Conservation (phyloP, 2,329 filamentous ascomycete genomes). For the Arthrobotrys entomopaga region DNA sequence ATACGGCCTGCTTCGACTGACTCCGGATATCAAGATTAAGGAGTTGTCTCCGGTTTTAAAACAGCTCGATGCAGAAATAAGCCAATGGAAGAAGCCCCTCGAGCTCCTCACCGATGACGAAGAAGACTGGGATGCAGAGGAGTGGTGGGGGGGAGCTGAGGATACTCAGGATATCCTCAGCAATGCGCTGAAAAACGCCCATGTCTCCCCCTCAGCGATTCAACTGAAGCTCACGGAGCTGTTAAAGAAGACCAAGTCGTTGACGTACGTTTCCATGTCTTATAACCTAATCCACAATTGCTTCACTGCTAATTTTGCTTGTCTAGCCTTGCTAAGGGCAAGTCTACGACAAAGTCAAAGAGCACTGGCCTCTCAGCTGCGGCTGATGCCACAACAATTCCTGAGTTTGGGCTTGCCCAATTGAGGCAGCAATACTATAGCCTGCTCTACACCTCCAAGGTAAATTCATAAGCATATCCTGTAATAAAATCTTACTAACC, state of each 20-base stretch:
- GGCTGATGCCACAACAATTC: background rate
- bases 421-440: constrained; percentile 52
- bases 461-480: background rate
- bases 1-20: constrained; percentile 27
- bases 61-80: background rate
- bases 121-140: constrained; percentile 20
- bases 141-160: constrained; percentile 28
- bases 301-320: background rate
- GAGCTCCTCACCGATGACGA: constrained; percentile 9
- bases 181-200: constrained; percentile 16
- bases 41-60: constrained; percentile 13
- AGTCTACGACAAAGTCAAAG: constrained; percentile 5
- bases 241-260: constrained; percentile 24
- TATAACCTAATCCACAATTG: background rate
- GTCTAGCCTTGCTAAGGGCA: constrained; percentile 28
- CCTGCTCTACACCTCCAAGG: constrained; percentile 48
- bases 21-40: constrained; percentile 14
- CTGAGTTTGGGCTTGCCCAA: constrained; percentile 28
- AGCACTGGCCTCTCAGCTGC: background rate
- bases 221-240: constrained; percentile 28
- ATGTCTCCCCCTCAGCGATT: constrained; percentile 17
- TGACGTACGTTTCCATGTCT: constrained; percentile 20
- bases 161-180: constrained; percentile 23
- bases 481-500: constrained; percentile 8
- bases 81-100: background rate